Evolutionary conservation across 176 grass and related monocot genomes (phyloP).

Genomic region (Tillandsia fasciculata): DNA sequence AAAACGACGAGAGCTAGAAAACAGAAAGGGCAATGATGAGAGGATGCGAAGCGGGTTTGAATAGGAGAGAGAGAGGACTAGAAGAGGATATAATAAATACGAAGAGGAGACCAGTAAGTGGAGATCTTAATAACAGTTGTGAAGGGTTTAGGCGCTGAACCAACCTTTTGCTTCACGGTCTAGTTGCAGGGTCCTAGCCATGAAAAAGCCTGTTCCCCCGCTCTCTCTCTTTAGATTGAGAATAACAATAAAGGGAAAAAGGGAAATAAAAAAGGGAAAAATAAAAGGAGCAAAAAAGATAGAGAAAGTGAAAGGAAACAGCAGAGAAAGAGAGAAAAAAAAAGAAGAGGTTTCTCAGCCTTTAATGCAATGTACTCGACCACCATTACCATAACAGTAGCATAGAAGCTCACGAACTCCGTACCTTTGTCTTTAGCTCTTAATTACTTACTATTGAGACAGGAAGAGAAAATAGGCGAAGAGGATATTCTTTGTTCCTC

Average conservation of each 20-base stretch:
- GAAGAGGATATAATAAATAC: slow-evolving; percentile 21
- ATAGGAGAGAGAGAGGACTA: not conserved
- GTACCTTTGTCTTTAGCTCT: not conserved
- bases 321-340: not conserved
- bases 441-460: not conserved
- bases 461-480: no score
- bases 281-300: slow-evolving; percentile 17
- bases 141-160: slow-evolving; percentile 15
- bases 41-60: not conserved
- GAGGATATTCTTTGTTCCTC: no score
- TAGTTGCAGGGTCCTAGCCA: slow-evolving; percentile 14
- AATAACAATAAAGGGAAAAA: slow-evolving; percentile 8
- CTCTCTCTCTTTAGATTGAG: slow-evolving; percentile 3
- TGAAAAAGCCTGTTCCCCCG: slow-evolving; percentile 16
- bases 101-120: not conserved
- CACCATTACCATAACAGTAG: not conserved
- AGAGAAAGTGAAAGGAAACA: slow-evolving; percentile 1
- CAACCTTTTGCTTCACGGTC: slow-evolving; percentile 38
- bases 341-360: slow-evolving; percentile 6
- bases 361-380: slow-evolving; percentile 24
- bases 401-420: not conserved
- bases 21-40: slow-evolving; percentile 7
- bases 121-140: slow-evolving; percentile 15
- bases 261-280: slow-evolving; percentile 7
- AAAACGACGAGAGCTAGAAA: slow-evolving; percentile 14